Base-by-base conservation (phyloP, 2,329 filamentous ascomycete species). In the Penicillium sp. region DNA sequence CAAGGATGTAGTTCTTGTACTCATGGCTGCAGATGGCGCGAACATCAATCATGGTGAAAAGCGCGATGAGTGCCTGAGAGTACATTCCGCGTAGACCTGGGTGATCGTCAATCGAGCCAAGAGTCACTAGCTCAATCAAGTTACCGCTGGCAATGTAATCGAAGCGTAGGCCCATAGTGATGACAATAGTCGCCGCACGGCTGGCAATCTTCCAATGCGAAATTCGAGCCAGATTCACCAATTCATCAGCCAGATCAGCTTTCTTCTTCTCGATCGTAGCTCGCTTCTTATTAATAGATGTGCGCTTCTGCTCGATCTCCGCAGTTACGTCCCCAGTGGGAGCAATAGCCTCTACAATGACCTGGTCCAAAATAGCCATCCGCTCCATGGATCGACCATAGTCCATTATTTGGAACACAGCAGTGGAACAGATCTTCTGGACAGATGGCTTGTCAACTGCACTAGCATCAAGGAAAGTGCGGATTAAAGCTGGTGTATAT, bases 131-230 rank as follows among this genome's bases (percentile, higher is more conserved):
- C 49, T 96, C 88, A 53, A 98, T 85, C 73, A 98, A 89, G 56
- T 89, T 85, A 19, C 89, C 81, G 1, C 91, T 90, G 6, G 91
- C 91, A 60, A 99, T 85, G 19, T 86, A 89, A 63, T 97, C 89
- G 67, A 98, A 96, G n/a, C 95, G 88, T 61, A 97, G 85, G 56
- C 91, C 93, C 60, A 97, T 83, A 58, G 95, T 96, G 55, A 93
- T 86, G 5, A 96, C 90, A 71, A 99, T 95, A 35, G 96, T 90
- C 10, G 90, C 90, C 55, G 93, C 96, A 27, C 93, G 84, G 50
- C 87, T 91, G 6, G 93, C 93, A 66, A 96, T 93, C 79, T 96
- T 98, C 95, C 95, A 99, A 70, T 99, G 96, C 0, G 92, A 91
- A 3, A 85, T 85, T 66, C 86, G 87, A 1, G 91, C 90, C 58